Evolutionary conservation across 1,284 basidiomycete genomes (phyloP), one percentile per base, ranked within the genome.

Genomic region (Phylloporus gajari): DNA sequence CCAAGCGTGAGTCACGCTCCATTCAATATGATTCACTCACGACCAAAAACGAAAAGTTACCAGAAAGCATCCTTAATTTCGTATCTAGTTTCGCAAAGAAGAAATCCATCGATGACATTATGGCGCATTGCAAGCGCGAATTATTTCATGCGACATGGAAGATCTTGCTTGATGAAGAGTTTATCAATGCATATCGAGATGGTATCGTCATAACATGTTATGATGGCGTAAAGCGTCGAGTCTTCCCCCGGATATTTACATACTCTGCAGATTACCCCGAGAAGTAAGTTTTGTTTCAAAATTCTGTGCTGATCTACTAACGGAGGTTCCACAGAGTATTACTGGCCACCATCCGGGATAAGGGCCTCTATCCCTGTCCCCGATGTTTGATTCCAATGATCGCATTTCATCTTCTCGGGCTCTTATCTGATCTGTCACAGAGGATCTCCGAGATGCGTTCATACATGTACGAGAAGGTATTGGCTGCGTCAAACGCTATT

Each of bases 231-330:
- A 65, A 58, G 9, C 75, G 76, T 0, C 77, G 75, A 27, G 67
- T 83, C 0, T 84, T 77, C 67, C 79, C 79, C 5, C 75, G 78
- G 0, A 78, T 85, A 9, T 82, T 84, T 56, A 80, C 77, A 1
- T 83, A 84, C 70, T 79, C 81, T 3, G 82, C 81, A 0, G 83
- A 84, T 68, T 84, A 84, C 60, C 81, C 81, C 1, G 83, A 84
- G 61, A 84, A 83, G 84, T 83, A 58, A 11, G 40, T 19, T 46
- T 21, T 6, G 42, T 23, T 21, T 46, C 46, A 46, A 46, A 23
- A 46, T 46, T 21, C 44, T 13, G 19, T n/a, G n/a, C 44, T 19
- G 4, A 46, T 46, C 44, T 21, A 8, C 44, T 46, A 46, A 46
- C 15, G 15, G 40, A 40, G 40, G 8, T 40, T 40, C 40, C 40